These are phyloP conservation scores for Phytophthora sansomeana DNA, from an alignment of 352 stramenopile species.

Conservation along the genomic window DNA sequence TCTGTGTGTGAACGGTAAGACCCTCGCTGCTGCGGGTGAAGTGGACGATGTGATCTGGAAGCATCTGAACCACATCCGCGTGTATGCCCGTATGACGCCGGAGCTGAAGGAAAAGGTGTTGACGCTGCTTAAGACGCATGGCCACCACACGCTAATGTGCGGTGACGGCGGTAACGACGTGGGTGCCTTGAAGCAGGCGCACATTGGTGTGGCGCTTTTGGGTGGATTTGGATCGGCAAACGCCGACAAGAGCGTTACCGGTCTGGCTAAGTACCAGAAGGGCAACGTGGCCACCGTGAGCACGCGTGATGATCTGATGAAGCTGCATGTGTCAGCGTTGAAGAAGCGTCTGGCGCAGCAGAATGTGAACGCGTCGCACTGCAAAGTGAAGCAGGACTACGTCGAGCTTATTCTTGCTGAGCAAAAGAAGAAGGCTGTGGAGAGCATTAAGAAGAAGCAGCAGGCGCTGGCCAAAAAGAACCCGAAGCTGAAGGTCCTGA, in stretches of 20 bases:
- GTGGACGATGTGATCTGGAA: conserved; percentile 88
- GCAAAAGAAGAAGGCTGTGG: conserved; percentile 66
- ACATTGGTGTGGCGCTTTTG: conserved; percentile 87
- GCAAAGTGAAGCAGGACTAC: conserved; percentile 86
- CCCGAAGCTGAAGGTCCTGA: conserved; percentile 64
- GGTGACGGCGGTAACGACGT: conserved; percentile 99
- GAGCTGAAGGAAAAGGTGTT: conserved; percentile 97
- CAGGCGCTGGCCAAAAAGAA: conserved; percentile 63
- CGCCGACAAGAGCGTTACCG: conserved; percentile 88
- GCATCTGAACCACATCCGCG: conserved; percentile 79
- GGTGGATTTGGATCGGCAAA: conserved; percentile 87
- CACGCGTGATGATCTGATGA: conserved; percentile 82
- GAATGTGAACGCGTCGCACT: conserved; percentile 67
- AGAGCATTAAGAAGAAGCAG: conserved; percentile 69
- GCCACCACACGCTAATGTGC: conserved; percentile 97
- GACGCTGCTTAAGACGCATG: conserved; percentile 93
- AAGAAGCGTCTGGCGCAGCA: conserved; percentile 84
- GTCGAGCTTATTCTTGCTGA: conserved; percentile 77
- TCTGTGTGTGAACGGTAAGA: conserved; percentile 87
- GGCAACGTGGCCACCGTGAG: conserved; percentile 48
- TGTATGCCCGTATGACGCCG: conserved; percentile 98
- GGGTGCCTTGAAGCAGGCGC: conserved; percentile 93
- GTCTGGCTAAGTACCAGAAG: conserved; percentile 82
- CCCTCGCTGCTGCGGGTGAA: conserved; percentile 73
- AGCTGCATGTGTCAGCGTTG: conserved; percentile 85